Evolutionary conservation across 2,329 filamentous ascomycete species (phyloP).

Genomic region (Gnomoniopsis sp.): DNA sequence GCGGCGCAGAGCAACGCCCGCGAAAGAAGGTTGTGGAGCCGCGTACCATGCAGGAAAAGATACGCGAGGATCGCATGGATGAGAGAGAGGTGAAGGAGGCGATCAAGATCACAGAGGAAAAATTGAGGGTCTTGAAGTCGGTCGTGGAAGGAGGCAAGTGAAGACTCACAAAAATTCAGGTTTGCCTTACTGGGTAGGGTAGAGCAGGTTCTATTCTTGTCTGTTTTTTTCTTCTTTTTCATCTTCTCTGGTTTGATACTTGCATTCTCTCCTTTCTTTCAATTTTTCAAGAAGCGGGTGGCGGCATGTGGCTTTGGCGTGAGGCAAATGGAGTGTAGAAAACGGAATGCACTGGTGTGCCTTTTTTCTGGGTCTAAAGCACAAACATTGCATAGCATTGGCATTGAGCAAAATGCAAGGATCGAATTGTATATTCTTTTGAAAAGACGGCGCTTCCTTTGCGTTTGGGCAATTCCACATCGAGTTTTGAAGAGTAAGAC

Average conservation of each 20-base stretch:
- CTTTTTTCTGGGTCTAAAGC: background rate
- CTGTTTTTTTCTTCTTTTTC: background rate
- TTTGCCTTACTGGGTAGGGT: slow-evolving; percentile 3
- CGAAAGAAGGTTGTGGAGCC: slow-evolving; percentile 51
- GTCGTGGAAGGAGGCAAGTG: slow-evolving; percentile 60
- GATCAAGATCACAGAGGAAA: slow-evolving; percentile 82
- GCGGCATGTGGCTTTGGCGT: slow-evolving; percentile 3
- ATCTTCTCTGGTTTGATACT: background rate
- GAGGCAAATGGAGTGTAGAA: slow-evolving; percentile 4
- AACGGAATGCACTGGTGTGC: background rate
- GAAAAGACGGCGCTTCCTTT: background rate
- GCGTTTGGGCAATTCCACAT: too few species aligned
- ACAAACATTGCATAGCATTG: background rate
- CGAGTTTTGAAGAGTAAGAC: too few species aligned
- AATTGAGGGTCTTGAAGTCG: slow-evolving; percentile 70
- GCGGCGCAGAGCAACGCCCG: slow-evolving; percentile 34
- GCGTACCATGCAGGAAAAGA: slow-evolving; percentile 56
- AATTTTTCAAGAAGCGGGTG: background rate
- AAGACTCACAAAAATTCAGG: slow-evolving; percentile 1
- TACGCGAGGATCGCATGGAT: slow-evolving; percentile 60
- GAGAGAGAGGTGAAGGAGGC: slow-evolving; percentile 74
- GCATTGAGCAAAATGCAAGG: background rate
- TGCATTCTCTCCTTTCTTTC: background rate
- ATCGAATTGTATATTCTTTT: background rate
- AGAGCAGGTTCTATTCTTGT: slow-evolving; percentile 1